Evolutionary conservation across 305 asterid genomes (phyloP), one percentile per base, ranked within the genome.

Genomic region (Fraxinus nigra): DNA sequence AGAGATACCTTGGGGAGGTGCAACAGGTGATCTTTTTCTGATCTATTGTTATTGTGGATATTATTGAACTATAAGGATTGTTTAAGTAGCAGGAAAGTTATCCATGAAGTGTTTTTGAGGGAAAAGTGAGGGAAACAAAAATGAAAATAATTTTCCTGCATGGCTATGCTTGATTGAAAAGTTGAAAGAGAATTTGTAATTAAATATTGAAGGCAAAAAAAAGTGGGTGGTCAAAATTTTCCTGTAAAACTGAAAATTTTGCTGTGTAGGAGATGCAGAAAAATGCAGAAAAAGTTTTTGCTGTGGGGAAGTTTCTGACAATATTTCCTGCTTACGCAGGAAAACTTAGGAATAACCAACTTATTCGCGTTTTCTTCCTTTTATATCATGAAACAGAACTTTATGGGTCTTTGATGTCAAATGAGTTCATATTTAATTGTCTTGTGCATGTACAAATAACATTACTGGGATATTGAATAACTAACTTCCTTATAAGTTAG

Each of bases 1-100:
- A 48, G 83, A 89, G 79, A 69, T 97, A 97, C 86, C 89, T 94
- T 79, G 81, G 84, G 65, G 96, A 93, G 86, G 78, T 92, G 84
- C 87, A 88, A 85, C 93, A 92, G 98, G 98, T 95, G 81, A 83
- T 70, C 75, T 46, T 1, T 10, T 37, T 84, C 61, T 70, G 33
- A 82, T 81, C 61, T 72, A 14, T 14, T 56, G 67, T 78, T 32
- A 56, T 18, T 80, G 40, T 30, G 8, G 75, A 13, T 11, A 22
- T 79, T 80, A 38, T 14, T 72, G 43, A 75, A 51, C 65, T 43
- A 59, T 30, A 46, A 40, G 10, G n/a, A 67, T 37, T 75, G 16
- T 59, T 48, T 9, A 51, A 28, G 43, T 76, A 22, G 74, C 79
- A 35, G 79, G 79, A 75, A 26, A 16, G 70, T 61, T 32, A 30